Base-by-base conservation (phyloP, 768 basidiomycete species). In the Scleroderma bovista region DNA sequence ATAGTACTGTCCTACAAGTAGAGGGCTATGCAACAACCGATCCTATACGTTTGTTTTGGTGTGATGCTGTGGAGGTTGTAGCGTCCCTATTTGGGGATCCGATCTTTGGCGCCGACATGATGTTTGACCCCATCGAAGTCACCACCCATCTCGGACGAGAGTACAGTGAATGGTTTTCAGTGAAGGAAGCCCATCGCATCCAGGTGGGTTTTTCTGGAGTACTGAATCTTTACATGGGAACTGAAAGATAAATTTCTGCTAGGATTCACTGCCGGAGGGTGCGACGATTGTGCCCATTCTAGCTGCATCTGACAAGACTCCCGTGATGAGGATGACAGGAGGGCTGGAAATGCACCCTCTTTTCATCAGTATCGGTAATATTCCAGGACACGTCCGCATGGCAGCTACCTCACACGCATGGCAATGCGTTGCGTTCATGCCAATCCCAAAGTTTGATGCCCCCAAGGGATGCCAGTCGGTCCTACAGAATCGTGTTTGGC, bases 281-380 rank as follows among this genome's bases (percentile, higher is more conserved):
- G 32, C 44, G 9, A 46, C n/a, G 15, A 46, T 46, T 1, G 9
- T 46, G 13, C 44, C 32, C 1, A 46, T 46, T 8, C 12, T 46
- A 8, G 10, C 33, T 17, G 62, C 64, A 6, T 65, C 65, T 0
- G 66, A 71, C 50, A 71, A 71, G 49, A 69, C 69, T 12, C 58
- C 58, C 34, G 60, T 71, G 12, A 63, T 67, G 1, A 47, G 56
- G 6, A 59, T 59, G 51, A 66, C 60, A 10, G 26, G 26, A 13
- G 34, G 34, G 17, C 34, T 33, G 56, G 61, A 37, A 31, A n/a
- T 42, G 8, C 15, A 36, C 13, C 34, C 34, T 13, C 34, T 36
- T 17, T 36, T 36, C 34, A 36, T 36, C 34, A 36, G 34, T 13
- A 36, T 36, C 17, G 13, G 34, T 13, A 36, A 36, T 36, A 36